Percentiles rank a stretch among this genome's conserved stretches.
phyloP scores from a whole-genome alignment of 495 filamentous ascomycete genomes.

The Tuber aestivum region DNA sequence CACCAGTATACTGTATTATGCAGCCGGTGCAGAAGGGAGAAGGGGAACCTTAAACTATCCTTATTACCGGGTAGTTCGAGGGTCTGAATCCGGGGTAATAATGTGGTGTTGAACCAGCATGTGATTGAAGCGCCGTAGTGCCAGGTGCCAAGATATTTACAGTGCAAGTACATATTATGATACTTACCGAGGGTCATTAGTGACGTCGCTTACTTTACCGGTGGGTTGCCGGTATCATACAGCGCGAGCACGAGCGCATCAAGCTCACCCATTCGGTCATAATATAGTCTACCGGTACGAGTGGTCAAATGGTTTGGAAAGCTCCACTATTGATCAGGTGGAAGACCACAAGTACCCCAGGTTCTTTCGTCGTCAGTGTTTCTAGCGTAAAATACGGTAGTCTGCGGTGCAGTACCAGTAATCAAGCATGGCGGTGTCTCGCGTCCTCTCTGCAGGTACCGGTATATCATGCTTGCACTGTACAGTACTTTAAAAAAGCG shows the following conservation, averaged over 20 bases:
- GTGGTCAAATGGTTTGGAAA: neutral
- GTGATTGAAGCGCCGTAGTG: constrained; percentile 10
- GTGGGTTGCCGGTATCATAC: too few relatives aligned
- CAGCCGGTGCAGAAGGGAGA: neutral
- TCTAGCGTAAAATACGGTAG: neutral
- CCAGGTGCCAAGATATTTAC: constrained; percentile 21
- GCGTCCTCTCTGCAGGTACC: neutral
- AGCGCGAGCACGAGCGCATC: neutral
- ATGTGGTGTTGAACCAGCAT: constrained; percentile 17
- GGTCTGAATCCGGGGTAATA: constrained; percentile 31
- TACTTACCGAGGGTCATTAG: constrained; percentile 19
- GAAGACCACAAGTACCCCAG: neutral
- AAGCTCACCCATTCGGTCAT: constrained; percentile 14
- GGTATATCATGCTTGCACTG: too few relatives aligned
- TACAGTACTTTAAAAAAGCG: neutral
- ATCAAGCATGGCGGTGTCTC: neutral
- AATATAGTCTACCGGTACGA: too few relatives aligned
- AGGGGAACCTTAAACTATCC: constrained; percentile 2
- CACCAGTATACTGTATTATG: neutral
- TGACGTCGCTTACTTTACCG: constrained; percentile 7
- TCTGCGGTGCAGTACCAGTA: neutral
- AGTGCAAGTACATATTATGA: too few relatives aligned
- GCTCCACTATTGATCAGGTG: neutral
- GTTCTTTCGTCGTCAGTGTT: neutral
- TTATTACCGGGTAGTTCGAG: neutral